Percentiles rank a stretch among this genome's conserved stretches.
These are phyloP conservation scores for Zalaria sp. DNA, from an alignment of 2,329 filamentous ascomycete genomes.

Conservation along the genomic window DNA sequence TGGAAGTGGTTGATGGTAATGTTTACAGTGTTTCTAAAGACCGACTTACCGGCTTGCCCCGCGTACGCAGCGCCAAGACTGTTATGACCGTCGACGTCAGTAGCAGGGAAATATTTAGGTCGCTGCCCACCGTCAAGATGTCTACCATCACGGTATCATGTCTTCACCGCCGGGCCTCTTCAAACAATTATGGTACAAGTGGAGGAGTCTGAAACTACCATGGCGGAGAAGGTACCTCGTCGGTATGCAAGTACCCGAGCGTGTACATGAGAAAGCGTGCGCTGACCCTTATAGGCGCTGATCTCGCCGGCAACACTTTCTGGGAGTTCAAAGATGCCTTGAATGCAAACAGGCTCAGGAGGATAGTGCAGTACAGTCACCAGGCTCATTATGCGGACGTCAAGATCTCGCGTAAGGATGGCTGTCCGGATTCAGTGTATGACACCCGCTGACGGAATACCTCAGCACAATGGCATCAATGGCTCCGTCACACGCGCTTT, in stretches of 20 bases:
- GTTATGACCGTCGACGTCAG: neutral
- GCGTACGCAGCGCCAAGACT: neutral
- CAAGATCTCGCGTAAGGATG: conserved; percentile 38
- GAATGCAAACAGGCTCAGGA: conserved; percentile 38
- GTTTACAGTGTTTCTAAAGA: too few relatives aligned
- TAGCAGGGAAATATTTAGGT: neutral
- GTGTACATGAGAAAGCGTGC: neutral
- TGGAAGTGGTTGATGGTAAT: too few relatives aligned
- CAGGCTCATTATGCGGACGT: conserved; percentile 44
- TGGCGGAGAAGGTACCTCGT: conserved; percentile 48
- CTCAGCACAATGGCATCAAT: conserved; percentile 54
- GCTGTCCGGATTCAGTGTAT: neutral
- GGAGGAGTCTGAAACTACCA: conserved; percentile 47
- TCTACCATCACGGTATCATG: conserved; percentile 15
- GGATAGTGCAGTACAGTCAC: conserved; percentile 43
- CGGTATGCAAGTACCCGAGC: conserved; percentile 25
- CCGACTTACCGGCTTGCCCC: too few relatives aligned
- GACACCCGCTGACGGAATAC: conserved; percentile 1
- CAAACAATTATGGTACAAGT: conserved; percentile 42
- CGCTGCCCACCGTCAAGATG: neutral
- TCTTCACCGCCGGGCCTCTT: conserved; percentile 22
- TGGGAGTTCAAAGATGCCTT: conserved; percentile 51
- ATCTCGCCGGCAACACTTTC: conserved; percentile 50
- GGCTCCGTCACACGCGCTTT: conserved; percentile 47
- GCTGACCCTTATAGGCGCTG: conserved; percentile 32